A percentile compares a stretch with the other conserved stretches of the same genome.
phyloP scores from a whole-genome alignment of 495 filamentous ascomycete genomes.

The Xylaria grammica region DNA sequence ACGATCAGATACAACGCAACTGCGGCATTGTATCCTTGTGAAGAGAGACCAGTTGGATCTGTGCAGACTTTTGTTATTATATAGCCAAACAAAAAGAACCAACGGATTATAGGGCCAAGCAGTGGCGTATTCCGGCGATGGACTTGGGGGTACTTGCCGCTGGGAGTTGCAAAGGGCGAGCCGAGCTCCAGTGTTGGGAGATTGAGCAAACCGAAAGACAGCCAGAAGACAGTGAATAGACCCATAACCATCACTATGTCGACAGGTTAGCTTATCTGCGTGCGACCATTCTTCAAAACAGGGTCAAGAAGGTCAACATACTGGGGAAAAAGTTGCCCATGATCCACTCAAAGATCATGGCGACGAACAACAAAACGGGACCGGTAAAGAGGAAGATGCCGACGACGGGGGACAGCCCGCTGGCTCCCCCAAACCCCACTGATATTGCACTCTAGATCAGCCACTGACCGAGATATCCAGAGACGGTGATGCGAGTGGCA shows the following conservation, averaged over 20 bases:
- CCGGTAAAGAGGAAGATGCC: slow-evolving; percentile 1
- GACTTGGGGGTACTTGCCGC: slow-evolving; percentile 15
- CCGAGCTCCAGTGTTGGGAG: slow-evolving; percentile 44
- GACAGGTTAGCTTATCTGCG: neutral
- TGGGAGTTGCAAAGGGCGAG: slow-evolving; percentile 38
- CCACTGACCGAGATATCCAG: neutral
- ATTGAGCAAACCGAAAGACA: slow-evolving; percentile 47
- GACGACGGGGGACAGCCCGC: neutral
- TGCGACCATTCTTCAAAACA: neutral
- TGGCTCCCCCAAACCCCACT: neutral
- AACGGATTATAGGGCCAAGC: neutral
- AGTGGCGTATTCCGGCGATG: neutral
- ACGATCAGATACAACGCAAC: slow-evolving; percentile 57
- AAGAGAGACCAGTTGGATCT: slow-evolving; percentile 48
- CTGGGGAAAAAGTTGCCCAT: neutral
- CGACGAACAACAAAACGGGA: neutral
- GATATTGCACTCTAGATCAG: neutral
- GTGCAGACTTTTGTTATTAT: neutral
- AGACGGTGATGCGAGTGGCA: neutral
- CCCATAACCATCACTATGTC: slow-evolving; percentile 44
- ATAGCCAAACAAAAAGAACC: neutral
- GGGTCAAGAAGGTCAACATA: neutral
- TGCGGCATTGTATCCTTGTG: slow-evolving; percentile 53
- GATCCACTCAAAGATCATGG: slow-evolving; percentile 2
- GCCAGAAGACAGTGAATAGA: slow-evolving; percentile 50